Percentiles rank a stretch among this genome's conserved stretches.
phyloP scores from a whole-genome alignment of 805 yeast genomes.

The Diddensiella caesifluorescens region DNA sequence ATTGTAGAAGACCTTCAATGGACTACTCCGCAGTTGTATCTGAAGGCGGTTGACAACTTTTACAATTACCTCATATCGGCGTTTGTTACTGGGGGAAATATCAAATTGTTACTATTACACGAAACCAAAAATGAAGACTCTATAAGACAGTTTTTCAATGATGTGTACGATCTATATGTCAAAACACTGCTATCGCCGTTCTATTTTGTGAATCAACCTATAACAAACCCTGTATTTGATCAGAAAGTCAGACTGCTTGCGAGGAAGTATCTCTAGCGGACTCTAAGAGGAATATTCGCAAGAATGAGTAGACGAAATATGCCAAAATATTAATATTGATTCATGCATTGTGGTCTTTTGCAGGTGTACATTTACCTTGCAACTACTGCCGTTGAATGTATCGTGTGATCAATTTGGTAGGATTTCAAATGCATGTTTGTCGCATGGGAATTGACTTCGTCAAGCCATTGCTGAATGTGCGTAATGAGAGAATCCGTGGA shows the following conservation, averaged over 20 bases:
- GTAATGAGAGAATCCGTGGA: no score
- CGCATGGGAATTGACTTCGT: no score
- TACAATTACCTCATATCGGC: constrained; percentile 81
- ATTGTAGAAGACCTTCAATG: constrained; percentile 89
- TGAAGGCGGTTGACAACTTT: constrained; percentile 79
- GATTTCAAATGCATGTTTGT: no score
- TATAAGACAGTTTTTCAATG: constrained; percentile 77
- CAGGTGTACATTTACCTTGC: background rate
- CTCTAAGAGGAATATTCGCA: no score
- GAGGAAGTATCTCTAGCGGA: constrained; percentile 65
- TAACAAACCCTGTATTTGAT: constrained; percentile 71
- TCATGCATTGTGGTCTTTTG: background rate
- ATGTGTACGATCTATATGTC: constrained; percentile 80
- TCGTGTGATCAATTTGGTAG: no score
- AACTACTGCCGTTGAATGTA: no score
- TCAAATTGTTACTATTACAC: constrained; percentile 70
- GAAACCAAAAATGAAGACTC: constrained; percentile 62
- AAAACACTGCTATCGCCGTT: constrained; percentile 84
- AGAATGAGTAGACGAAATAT: background rate
- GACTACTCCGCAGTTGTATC: constrained; percentile 57
- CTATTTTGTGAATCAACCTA: constrained; percentile 69
- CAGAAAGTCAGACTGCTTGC: constrained; percentile 64
- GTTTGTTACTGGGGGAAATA: constrained; percentile 81
- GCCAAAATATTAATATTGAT: background rate
- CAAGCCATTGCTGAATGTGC: no score